Base-by-base conservation (phyloP, 805 yeast species). In the Maudiozyma turicensis region DNA sequence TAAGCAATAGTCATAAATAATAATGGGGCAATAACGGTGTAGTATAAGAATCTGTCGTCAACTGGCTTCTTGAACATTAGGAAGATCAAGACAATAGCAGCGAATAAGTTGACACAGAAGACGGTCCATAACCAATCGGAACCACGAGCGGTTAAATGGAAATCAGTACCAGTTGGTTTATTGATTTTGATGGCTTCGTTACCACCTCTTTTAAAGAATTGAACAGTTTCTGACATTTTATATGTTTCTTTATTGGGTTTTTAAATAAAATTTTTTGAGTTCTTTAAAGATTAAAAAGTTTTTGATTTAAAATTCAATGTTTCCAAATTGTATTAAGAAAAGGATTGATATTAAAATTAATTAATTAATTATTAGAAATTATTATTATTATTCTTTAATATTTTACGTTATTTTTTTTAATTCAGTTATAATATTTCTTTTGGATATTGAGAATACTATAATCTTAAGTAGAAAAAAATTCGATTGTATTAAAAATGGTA, bases 111-210 rank as follows among this genome's bases (percentile, higher is more conserved):
- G 29, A 77, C 53, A 38, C 73, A 61, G 60, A 80, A 80, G 15
- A 70, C 82, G 3, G 86, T 72, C 84, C 84, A 81, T 54, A 77
- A 72, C 86, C 85, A 81, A 63, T 77, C 79, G 6, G 85, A 79
- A 64, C 87, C 86, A 62, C 79, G 79, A 8, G 58, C 51, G 11
- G 84, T 80, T 34, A 81, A 50, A 50, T 75, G 76, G 62, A 81
- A 75, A 54, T 78, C 84, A 42, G 72, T 66, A 40, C 64, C 65
- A 6, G 67, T 54, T 52, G 74, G 67, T 9, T 76, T 74, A 57
- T 80, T 80, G 48, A 74, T 54, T 3, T 55, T 51, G 29, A 76
- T 58, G 37, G 76, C 80, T 45, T 72, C 57, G 54, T 72, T 73
- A 45, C 61, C 64, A 46, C 56, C 59, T 50, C 61, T 54, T 43